Percentiles rank a stretch among this genome's conserved stretches.
Evolutionary conservation across 2,329 filamentous ascomycete genomes (phyloP).

Genomic region (Ophiostoma sp.): DNA sequence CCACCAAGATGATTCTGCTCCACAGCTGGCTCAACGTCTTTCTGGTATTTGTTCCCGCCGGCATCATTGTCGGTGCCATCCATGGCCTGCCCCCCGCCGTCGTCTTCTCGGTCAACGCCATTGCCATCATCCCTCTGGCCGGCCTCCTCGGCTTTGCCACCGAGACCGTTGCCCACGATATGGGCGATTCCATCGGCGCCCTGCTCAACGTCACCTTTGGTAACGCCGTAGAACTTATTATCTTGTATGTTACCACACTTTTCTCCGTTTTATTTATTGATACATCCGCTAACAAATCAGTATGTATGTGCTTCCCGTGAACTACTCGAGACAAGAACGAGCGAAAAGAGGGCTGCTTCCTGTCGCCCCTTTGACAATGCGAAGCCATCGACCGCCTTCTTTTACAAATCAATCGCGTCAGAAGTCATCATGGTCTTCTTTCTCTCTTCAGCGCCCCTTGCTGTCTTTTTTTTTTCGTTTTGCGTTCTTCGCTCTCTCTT

Average conservation of each 20-base stretch:
- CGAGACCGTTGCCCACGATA: conserved; percentile 69
- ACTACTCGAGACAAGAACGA: conserved; percentile 47
- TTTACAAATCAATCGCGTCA: conserved; percentile 49
- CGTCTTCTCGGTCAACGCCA: conserved; percentile 71
- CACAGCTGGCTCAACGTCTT: conserved; percentile 78
- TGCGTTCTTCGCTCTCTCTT: conserved; percentile 1
- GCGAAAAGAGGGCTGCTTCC: conserved; percentile 46
- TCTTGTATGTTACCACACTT: conserved; percentile 54
- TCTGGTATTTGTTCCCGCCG: conserved; percentile 75
- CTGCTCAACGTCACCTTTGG: conserved; percentile 89
- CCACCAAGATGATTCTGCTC: conserved; percentile 61
- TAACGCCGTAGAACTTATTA: conserved; percentile 74
- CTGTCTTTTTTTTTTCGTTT: conserved; percentile 14
- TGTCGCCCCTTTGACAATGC: conserved; percentile 39
- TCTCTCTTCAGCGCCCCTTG: conserved; percentile 7
- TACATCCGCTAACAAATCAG: conserved; percentile 36
- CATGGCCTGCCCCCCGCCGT: conserved; percentile 57
- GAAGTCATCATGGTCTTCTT: conserved; percentile 37
- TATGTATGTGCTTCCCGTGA: conserved; percentile 53
- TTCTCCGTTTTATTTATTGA: neutral
- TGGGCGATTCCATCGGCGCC: conserved; percentile 82
- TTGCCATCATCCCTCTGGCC: conserved; percentile 74
- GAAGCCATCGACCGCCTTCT: conserved; percentile 52
- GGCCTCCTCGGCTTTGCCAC: conserved; percentile 72
- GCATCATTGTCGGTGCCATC: conserved; percentile 62